Conservation (phyloP, 2,329 filamentous ascomycete species). For the Stachybotrys chlorohalonatus region DNA sequence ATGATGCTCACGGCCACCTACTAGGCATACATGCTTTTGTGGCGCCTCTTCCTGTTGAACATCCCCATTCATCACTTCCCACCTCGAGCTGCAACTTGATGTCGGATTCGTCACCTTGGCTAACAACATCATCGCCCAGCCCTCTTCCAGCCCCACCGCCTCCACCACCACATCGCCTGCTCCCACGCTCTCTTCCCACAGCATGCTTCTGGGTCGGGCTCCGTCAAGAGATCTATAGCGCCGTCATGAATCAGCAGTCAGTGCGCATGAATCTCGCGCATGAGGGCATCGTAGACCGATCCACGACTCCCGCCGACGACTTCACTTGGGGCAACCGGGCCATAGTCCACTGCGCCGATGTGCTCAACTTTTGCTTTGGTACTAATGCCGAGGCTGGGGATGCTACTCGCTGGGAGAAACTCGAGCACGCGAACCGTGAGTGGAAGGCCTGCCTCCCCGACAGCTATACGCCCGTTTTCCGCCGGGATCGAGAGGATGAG, state of each 20-base stretch:
- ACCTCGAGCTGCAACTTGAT: not conserved
- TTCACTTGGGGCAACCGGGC: constrained; percentile 52
- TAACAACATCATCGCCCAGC: not conserved
- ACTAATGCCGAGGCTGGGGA: constrained; percentile 18
- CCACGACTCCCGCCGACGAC: constrained; percentile 37
- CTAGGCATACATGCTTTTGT: constrained; percentile 38
- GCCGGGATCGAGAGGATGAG: not conserved
- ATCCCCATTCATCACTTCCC: not conserved
- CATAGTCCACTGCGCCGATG: constrained; percentile 53
- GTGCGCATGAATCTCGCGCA: constrained; percentile 41
- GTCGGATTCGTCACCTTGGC: not conserved
- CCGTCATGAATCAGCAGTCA: constrained; percentile 35
- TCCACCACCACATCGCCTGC: constrained; percentile 15
- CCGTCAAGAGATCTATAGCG: constrained; percentile 50
- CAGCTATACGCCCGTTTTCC: not conserved
- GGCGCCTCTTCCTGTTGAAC: not conserved
- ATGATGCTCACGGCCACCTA: constrained; percentile 37
- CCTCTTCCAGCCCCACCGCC: constrained; percentile 15
- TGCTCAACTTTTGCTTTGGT: constrained; percentile 54
- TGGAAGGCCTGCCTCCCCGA: constrained; percentile 41
- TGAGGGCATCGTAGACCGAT: constrained; percentile 38
- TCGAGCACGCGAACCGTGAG: constrained; percentile 24
- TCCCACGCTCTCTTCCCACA: constrained; percentile 30
- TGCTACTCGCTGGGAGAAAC: not conserved
- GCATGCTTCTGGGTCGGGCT: constrained; percentile 50